Evolutionary conservation across 1,139 yeast genomes (phyloP), one percentile per base, ranked within the genome.

Genomic region (Debaryomyces coudertii): DNA sequence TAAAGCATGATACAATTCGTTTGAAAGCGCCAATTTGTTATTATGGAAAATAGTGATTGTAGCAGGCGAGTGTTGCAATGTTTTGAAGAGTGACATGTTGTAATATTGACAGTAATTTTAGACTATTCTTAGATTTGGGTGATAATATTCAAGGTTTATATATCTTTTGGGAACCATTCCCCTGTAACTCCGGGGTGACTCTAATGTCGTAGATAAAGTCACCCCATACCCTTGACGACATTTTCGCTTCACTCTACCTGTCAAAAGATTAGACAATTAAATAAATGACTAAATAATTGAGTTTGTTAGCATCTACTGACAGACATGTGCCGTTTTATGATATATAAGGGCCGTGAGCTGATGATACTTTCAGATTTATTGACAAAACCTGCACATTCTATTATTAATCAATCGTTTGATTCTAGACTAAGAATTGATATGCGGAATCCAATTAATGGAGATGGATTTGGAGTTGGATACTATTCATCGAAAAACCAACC

Each of bases 391-490:
- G 98, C 97, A 0, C 99, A 93, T 62, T 90, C 97, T 7, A 93
- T 93, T 60, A 93, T 93, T 63, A 93, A 93, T 65, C 99, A 93
- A 63, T 89, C 97, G 2, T 93, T 88, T 58, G 99, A 93, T 63
- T 85, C 95, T 27, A 68, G 99, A 44, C 76, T 93, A 37, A 77
- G 99, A 43, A 75, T 93, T 35, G 99, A 93, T 60, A 85, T 84
- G 74, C 77, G 85, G 53, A 82, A 96, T 47, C 98, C 99, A 3
- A 90, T 93, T 54, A 93, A 93, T 62, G 99, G 99, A 35, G 99
- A 93, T 65, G 99, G 99, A 1, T 93, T 93, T 64, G 99, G 99
- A 1, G 95, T 93, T 7, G 98, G 98, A 1, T 93, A 93, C 68
- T 93, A 93, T 61, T 78, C 88, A 1, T 71, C 84, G 6, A 87